Conservation (phyloP, 805 yeast genomes). For the Wickerhamomyces alni region DNA sequence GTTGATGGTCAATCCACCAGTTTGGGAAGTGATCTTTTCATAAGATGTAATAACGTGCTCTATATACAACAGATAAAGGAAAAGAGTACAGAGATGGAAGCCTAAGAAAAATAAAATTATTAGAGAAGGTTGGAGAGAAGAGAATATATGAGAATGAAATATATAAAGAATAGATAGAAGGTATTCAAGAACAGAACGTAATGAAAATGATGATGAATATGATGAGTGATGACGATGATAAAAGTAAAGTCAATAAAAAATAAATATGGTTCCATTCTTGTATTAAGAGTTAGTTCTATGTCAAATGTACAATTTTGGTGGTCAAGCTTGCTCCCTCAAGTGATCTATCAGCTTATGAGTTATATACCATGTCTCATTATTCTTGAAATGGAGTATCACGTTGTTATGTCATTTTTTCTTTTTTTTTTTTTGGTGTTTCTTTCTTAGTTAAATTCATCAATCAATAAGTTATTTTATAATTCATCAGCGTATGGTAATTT, state of each 20-base stretch:
- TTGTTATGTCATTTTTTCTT: no score
- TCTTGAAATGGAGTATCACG: no score
- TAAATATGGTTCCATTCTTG: constrained; percentile 1
- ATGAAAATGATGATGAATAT: no score
- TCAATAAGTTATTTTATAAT: constrained; percentile 40
- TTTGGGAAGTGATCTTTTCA: constrained; percentile 68
- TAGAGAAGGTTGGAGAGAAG: no score
- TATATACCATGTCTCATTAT: no score
- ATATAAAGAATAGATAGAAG: no score
- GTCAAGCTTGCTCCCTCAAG: background rate
- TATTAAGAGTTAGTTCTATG: constrained; percentile 1
- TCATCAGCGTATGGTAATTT: constrained; percentile 87
- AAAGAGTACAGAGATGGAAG: background rate
- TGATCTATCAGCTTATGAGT: no score
- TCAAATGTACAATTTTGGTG: constrained; percentile 1
- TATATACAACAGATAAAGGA: constrained; percentile 27
- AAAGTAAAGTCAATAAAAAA: background rate
- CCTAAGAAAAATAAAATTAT: no score
- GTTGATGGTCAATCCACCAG: constrained; percentile 44
- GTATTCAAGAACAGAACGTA: background rate
- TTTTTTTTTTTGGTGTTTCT: no score
- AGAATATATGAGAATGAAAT: no score
- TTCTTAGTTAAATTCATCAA: background rate
- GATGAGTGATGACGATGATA: no score
- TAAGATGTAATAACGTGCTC: constrained; percentile 86